Base-by-base conservation (phyloP, 2,329 filamentous ascomycete genomes). In the Pestalotiopsis sp. region DNA sequence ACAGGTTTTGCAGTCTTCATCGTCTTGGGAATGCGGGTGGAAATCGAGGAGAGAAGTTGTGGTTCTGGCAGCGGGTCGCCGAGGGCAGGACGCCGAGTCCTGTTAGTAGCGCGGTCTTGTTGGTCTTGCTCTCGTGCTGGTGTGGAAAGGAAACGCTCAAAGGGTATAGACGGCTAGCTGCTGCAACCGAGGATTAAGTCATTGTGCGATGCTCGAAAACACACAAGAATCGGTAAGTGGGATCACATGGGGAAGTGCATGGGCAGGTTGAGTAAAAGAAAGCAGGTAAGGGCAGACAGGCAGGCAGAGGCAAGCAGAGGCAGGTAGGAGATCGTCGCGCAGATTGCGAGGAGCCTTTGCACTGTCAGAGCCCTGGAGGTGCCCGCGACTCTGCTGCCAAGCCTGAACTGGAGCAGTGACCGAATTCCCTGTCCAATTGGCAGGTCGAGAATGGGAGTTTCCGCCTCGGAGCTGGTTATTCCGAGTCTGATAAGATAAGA, bases 1-100 rank as follows among this genome's bases (percentile, higher is more conserved):
- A 82, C 76, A 31, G 82, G 80, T 74, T 87, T 89, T 63, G 85
- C 84, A 60, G 86, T 85, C 80, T 87, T 90, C 87, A 90, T 90
- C 52, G 75, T 80, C 49, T 45, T 59, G 64, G 41, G 13, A 27
- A 38, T 27, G 23, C 59, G 45, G n/a, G 25, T 49, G n/a, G 17
- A 20, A 23, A 36, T 67, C 56, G 64, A 38, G 41, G 31, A 61
- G n/a, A 49, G 52, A 39, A 45, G 49, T 17, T 31, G 23, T 67
- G 45, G 49, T 63, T 17, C 6, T 45, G 45, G n/a, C 13, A 14
- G 14, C 23, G 20, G 52, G 45, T 56, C 11, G 63, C 57, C 41
- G 45, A 66, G 52, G 49, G 41, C 27, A 25, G 41, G 45, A 57
- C 14, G 49, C 27, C 63, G 31, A 66, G 31, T 36, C 31, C 31